Conservation (phyloP, 2,329 filamentous ascomycete species). For the Xylaria sp. region DNA sequence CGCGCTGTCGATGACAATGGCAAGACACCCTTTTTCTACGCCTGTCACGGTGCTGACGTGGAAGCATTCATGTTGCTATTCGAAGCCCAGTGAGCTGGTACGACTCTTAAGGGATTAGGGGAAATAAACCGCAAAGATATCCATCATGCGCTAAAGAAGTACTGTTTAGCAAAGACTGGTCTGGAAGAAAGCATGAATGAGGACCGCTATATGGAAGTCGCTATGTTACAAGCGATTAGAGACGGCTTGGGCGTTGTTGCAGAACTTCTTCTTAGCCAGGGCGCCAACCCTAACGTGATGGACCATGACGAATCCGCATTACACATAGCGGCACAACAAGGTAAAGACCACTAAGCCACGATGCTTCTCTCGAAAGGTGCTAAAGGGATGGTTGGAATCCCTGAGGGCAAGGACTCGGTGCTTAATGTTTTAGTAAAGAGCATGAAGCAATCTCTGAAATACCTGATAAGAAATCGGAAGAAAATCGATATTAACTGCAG, state of each 20-base stretch:
- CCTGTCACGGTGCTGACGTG: neutral
- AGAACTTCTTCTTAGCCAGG: neutral
- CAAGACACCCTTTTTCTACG: neutral
- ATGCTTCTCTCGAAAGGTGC: neutral
- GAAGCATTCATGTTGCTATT: neutral
- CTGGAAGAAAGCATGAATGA: neutral
- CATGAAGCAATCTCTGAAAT: neutral
- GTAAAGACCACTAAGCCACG: neutral
- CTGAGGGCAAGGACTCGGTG: neutral
- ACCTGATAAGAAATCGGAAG: neutral
- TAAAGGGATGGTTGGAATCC: neutral
- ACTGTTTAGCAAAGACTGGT: neutral
- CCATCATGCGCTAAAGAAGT: neutral
- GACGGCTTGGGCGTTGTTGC: neutral
- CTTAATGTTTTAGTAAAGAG: neutral
- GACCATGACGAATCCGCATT: neutral
- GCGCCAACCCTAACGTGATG: neutral
- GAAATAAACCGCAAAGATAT: neutral
- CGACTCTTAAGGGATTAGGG: neutral
- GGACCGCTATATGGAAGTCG: neutral
- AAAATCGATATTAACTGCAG: neutral
- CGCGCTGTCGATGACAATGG: neutral
- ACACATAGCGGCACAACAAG: neutral
- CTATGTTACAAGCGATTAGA: neutral
- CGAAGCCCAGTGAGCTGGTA: neutral